These are phyloP conservation scores for Aureobasidium melanogenum DNA, from an alignment of 2,329 filamentous ascomycete genomes.

Conservation along the genomic window DNA sequence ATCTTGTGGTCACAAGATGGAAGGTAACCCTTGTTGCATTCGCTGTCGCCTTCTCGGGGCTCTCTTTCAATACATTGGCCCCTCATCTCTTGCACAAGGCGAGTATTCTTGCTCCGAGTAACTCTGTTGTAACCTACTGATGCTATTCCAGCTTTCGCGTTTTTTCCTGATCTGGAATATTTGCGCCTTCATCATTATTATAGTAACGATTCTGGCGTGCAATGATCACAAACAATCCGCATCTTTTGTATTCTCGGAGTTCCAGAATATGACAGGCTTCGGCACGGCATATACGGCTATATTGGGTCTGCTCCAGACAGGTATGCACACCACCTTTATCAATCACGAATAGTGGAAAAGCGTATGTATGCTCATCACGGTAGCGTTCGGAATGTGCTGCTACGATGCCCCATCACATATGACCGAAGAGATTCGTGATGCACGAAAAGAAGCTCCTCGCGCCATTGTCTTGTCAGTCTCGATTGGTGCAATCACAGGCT, in stretches of 20 bases:
- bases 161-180: constrained; percentile 48
- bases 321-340: too few relatives aligned
- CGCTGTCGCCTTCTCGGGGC: constrained; percentile 36
- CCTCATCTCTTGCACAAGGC: too few relatives aligned
- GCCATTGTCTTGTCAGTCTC: constrained; percentile 39
- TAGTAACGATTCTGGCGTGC: constrained; percentile 43
- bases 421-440: constrained; percentile 47
- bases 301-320: constrained; percentile 45
- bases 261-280: constrained; percentile 48
- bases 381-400: constrained; percentile 48
- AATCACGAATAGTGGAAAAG: too few relatives aligned
- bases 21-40: constrained; percentile 48
- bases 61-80: constrained; percentile 42
- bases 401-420: constrained; percentile 40
- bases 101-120: too few relatives aligned
- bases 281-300: constrained; percentile 42
- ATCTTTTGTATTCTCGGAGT: constrained; percentile 46
- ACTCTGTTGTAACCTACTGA: too few relatives aligned
- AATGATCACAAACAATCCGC: constrained; percentile 47
- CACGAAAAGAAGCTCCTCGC: constrained; percentile 42
- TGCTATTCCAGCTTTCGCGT: constrained; percentile 42
- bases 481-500: constrained; percentile 38
- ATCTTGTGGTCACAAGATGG: constrained; percentile 47
- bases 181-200: constrained; percentile 42
- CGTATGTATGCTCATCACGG: too few relatives aligned